Evolutionary conservation across 75 land plant species (phyloP).

Genomic region (Chamaecyparis obtusa): DNA sequence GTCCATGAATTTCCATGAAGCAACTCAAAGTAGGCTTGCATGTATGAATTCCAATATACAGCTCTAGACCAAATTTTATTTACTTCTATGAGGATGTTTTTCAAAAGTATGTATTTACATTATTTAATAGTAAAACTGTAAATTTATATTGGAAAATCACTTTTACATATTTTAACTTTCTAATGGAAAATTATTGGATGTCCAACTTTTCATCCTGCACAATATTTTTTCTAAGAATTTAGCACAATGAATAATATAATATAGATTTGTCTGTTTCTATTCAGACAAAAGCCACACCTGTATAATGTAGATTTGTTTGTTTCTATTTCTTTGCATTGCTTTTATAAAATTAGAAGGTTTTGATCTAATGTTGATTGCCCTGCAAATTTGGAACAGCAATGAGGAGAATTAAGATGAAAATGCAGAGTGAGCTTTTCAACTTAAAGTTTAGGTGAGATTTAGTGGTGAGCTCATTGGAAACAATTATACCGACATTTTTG

Average conservation of each 20-base stretch:
- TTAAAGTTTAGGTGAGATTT: constrained; percentile 4
- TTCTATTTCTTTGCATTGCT: background rate
- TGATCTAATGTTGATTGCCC: background rate
- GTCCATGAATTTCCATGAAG: background rate
- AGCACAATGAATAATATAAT: background rate
- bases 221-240: background rate
- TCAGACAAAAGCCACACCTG: background rate
- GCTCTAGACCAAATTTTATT: no score
- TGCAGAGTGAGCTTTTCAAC: background rate
- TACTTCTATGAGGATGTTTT: background rate
- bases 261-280: background rate
- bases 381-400: constrained; percentile 1
- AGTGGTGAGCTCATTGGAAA: background rate
- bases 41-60: no score
- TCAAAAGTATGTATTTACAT: background rate
- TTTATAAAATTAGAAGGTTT: background rate
- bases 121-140: background rate
- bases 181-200: no score
- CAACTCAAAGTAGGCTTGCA: background rate
- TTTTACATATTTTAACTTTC: background rate
- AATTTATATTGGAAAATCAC: background rate
- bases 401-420: background rate
- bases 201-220: no score
- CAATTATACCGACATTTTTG: background rate
- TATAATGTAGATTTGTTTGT: background rate